A percentile compares a stretch with the other conserved stretches of the same genome.
phyloP scores from a whole-genome alignment of 371 early-diverging fungal species.

The Dentiscutata heterogama region DNA sequence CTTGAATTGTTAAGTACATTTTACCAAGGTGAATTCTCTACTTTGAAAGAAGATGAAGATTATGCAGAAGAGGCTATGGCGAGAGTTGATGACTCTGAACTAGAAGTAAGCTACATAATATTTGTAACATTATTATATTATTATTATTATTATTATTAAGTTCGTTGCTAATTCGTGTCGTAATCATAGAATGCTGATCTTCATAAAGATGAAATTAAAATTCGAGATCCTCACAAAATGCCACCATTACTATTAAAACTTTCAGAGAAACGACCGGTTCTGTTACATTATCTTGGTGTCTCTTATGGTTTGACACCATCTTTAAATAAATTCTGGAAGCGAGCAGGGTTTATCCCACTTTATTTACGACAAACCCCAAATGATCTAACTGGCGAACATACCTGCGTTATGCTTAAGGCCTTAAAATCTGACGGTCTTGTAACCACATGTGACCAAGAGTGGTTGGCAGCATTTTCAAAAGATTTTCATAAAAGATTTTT shows the following conservation, averaged over 20 bases:
- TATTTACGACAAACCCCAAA: conserved; percentile 98
- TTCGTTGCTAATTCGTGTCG: neutral
- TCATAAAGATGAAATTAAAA: conserved; percentile 79
- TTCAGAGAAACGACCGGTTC: conserved; percentile 80
- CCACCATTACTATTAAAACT: conserved; percentile 89
- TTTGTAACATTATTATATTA: neutral
- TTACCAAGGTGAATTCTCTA: conserved; percentile 84
- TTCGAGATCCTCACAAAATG: conserved; percentile 90
- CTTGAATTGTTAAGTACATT: conserved; percentile 87
- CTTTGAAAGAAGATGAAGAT: conserved; percentile 73
- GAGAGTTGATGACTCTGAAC: conserved; percentile 64
- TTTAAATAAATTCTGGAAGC: conserved; percentile 98
- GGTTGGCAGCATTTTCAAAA: conserved; percentile 82
- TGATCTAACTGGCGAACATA: conserved; percentile 98
- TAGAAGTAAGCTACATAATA: conserved; percentile 64
- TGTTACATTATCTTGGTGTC: conserved; percentile 97
- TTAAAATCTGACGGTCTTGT: conserved; percentile 64
- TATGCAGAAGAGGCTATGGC: conserved; percentile 45
- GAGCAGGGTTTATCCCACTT: conserved; percentile 90
- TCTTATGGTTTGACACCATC: conserved; percentile 94
- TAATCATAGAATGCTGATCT: conserved; percentile 71
- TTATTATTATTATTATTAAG: neutral
- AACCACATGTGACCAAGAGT: conserved; percentile 67
- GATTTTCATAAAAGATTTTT: conserved; percentile 94
- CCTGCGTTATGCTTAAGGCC: conserved; percentile 94